Base-by-base conservation (phyloP, 2,329 filamentous ascomycete genomes). In the Amauroascus niger region DNA sequence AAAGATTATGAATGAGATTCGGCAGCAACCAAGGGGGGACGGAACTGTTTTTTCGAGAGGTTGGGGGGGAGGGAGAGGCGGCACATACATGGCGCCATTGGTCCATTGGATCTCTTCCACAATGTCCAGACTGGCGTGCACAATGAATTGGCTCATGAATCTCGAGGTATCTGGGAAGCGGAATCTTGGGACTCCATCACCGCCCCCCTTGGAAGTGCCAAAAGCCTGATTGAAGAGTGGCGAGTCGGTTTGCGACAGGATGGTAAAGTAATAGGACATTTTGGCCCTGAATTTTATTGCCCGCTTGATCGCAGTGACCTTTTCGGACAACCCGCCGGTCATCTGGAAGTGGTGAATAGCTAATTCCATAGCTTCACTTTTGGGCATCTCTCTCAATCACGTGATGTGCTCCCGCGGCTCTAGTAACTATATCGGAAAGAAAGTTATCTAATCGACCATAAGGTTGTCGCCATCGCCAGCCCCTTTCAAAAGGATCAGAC, bases 261-360 rank as follows among this genome's bases (percentile, higher is more conserved):
- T 95, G 67, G 87, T 87, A 74, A 98, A 97, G 76, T 96, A 96
- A 79, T 97, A 98, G 57, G 90, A 96, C 93, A 97, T 97, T 59
- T 76, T 24, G 16, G 7, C 6, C 8, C 14, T 24, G 28, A 37
- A 24, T 22, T 14, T 32, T 44, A 11, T 35, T 35, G 14, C 33
- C 14, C 33, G n/a, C 28, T 11, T 6, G 11, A 11, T 32, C 28
- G 6, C 28, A 32, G 11, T 11, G 28, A 32, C 11, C 28, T 11
- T 32, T 32, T 32, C 11, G 28, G 11, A 11, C 33, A 13, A 13
- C 33, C 33, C 33, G 33, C 33, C 26, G 13, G 4, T 35, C 33
- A 11, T 35, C 6, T 5, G 9, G 13, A 11, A 30, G 26, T 30
- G 4, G n/a, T n/a, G n/a, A n/a, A 30, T 35, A 5, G 32, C 11